Evolutionary conservation across 108 stramenopile species (phyloP), one percentile per base, ranked within the genome.

Genomic region (Pseudonitzschia multiseries): DNA sequence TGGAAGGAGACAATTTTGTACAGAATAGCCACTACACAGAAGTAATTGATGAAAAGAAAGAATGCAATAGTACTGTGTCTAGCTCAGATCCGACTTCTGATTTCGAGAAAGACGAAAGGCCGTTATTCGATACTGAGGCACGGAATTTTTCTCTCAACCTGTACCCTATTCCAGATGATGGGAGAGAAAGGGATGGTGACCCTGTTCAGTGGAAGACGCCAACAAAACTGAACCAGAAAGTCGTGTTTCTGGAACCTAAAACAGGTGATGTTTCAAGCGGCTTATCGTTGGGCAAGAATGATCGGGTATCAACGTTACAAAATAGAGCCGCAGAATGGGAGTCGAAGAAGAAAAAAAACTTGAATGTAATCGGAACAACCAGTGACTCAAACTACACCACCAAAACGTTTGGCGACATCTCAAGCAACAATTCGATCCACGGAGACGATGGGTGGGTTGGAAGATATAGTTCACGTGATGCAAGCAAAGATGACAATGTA

Each of bases 81-180:
- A 59, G 15, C 15, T 8, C 26, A 27, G 26, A 59, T 24, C 57
- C 26, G 57, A 59, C n/a, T 27, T 8, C 57, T n/a, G 4, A 24
- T 31, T 17, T 13, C 15, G 57, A 59, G 15, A 59, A 59, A 59
- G 57, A 27, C 15, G 26, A 59, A 31, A 26, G 8, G 22, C 22
- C 53, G 0, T 54, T 24, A 54, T 54, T 54, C 53, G 53, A 54
- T 54, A 24, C 53, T 36, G n/a, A n/a, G n/a, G n/a, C n/a, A n/a
- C 36, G 36, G 36, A 36, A 36, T 36, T 36, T 36, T 36, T 6
- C 36, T 36, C 53, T 54, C 14, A 13, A 54, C 24, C 53, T 54
- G 6, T 54, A 8, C 53, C 24, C 53, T 24, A 24, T 24, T 24
- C 22, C n/a, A 54, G 53, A 24, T 15, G 8, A 54, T 24, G 53